phyloP scores from a whole-genome alignment of 257 asterid species.

The Apocynum venetum region DNA sequence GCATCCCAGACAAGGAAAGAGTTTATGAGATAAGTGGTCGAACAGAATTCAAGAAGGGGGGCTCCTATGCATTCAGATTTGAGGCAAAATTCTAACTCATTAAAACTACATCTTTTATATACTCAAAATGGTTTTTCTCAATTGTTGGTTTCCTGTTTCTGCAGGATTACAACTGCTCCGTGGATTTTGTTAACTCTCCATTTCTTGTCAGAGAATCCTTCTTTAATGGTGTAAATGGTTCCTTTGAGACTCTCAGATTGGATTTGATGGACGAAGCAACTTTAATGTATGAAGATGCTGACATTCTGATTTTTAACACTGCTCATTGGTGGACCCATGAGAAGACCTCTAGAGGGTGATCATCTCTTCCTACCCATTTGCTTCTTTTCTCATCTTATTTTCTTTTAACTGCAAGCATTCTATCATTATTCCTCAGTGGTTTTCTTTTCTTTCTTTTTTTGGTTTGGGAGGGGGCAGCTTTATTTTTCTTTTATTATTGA shows the following conservation, averaged over 20 bases:
- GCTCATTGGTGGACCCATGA: conserved; percentile 99
- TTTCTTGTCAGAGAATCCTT: conserved; percentile 75
- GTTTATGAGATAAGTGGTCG: conserved; percentile 86
- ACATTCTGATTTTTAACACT: conserved; percentile 76
- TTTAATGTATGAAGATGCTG: conserved; percentile 86
- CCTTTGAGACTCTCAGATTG: conserved; percentile 73
- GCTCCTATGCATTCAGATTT: conserved; percentile 82
- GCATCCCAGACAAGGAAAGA: conserved; percentile 53
- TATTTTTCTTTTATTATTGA: not conserved
- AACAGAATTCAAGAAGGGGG: conserved; percentile 86
- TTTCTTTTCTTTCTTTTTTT: no score
- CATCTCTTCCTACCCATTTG: not conserved
- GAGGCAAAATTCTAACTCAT: conserved; percentile 49
- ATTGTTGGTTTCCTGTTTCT: conserved; percentile 18
- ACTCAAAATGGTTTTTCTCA: conserved; percentile 1
- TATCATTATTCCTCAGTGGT: not conserved
- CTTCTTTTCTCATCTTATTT: not conserved
- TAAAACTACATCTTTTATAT: not conserved
- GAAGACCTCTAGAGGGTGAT: conserved; percentile 84
- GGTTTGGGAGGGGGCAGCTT: not conserved
- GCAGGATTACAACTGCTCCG: conserved; percentile 82
- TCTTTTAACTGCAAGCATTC: not conserved
- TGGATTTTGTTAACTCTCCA: conserved; percentile 87
- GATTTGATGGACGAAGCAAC: conserved; percentile 81
- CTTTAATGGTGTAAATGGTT: conserved; percentile 48